These are phyloP conservation scores for Microsporum audouinii DNA, from an alignment of 2,329 filamentous ascomycete species.

Conservation along the genomic window DNA sequence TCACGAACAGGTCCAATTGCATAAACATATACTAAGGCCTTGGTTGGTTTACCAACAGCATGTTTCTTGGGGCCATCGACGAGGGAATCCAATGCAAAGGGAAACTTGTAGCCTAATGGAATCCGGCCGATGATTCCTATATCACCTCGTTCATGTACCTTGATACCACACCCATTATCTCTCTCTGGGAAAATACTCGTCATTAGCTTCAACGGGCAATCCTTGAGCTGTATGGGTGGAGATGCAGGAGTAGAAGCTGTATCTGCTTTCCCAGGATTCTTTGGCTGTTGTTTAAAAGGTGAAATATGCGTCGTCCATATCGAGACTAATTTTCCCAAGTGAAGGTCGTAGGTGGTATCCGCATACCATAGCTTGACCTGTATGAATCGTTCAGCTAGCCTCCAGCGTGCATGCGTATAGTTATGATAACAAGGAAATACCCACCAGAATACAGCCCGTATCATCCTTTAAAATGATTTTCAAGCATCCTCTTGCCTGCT, in stretches of 20 bases:
- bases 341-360: slow-evolving; percentile 17
- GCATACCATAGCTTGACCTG: slow-evolving; percentile 23
- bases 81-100: slow-evolving; percentile 38
- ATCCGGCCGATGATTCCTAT: slow-evolving; percentile 31
- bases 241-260: slow-evolving; percentile 22
- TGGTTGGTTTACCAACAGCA: slow-evolving; percentile 31
- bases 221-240: background rate
- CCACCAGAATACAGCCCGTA: slow-evolving; percentile 16
- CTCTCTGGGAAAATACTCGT: slow-evolving; percentile 43
- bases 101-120: slow-evolving; percentile 29
- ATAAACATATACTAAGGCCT: slow-evolving; percentile 41
- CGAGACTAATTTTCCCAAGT: slow-evolving; percentile 31
- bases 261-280: slow-evolving; percentile 22
- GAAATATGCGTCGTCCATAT: slow-evolving; percentile 43
- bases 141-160: slow-evolving; percentile 37
- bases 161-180: slow-evolving; percentile 38
- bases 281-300: slow-evolving; percentile 4
- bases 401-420: background rate
- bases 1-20: slow-evolving; percentile 38
- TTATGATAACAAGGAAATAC: background rate
- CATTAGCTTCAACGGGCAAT: slow-evolving; percentile 22
- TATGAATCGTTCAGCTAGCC: background rate
- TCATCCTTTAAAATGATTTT: slow-evolving; percentile 20
- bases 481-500: slow-evolving; percentile 12
- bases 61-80: slow-evolving; percentile 26